Base-by-base conservation (phyloP, 148 eudicot species). In the Silene conica region DNA sequence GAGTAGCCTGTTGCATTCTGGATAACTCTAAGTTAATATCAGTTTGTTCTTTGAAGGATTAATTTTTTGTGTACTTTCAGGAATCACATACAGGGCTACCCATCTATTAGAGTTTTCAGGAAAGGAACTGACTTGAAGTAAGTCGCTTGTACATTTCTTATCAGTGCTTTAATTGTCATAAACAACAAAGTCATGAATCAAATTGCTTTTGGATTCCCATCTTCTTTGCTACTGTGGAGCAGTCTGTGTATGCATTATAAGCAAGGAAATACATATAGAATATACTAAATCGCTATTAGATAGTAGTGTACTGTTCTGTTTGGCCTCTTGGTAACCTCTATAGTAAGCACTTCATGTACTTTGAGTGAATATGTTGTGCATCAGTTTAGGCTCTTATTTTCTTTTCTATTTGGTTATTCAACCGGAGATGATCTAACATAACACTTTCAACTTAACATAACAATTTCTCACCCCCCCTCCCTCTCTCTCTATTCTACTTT, bases 51-150 rank as follows among this genome's bases (percentile, higher is more conserved):
- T 76, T 46, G 50, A 70, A 63, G 70, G 48, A 28, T 71, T 79
- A 69, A 81, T 31, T 65, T 63, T 67, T 76, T 31, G 78, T n/a
- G 52, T 41, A 74, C 55, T 76, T 80, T 79, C 91, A 95, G 99
- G 93, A 75, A 95, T 83, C 97, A 95, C 81, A 83, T 95, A 71
- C 99, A 95, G 76, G 99, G 92, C 12, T 95, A 95, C 84, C 99
- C 99, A 71, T 92, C 99, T 54, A 87, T 95, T 76, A 89, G 99
- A 80, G 91, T 95, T 73, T 95, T 88, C 71, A 93, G 99, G 19
- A 92, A 88, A 86, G 97, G 97, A 80, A 88, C 80, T 41, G 93
- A 92, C 80, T 60, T 86, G 72, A 92, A 83, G 97, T 87, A 87
- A 75, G 63, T 71, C 69, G 72, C 58, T 64, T 80, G 22, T 46